Percentiles rank a stretch among this genome's conserved stretches.
Conservation (phyloP, 495 filamentous ascomycete species). For the Pseudomonodictys pantanalensis region DNA sequence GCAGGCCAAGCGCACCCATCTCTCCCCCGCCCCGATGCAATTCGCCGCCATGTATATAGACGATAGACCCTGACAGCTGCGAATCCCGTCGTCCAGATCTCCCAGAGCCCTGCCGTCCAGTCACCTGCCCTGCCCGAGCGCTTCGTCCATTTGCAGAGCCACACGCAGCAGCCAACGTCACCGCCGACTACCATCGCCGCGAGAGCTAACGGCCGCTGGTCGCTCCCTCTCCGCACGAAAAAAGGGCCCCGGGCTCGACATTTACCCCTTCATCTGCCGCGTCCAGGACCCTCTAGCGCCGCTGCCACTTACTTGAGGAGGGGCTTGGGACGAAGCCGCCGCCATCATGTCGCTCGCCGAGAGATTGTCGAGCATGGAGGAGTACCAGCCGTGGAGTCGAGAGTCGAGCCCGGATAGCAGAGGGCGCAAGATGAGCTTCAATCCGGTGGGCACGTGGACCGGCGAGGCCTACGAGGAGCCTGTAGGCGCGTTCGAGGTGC, state of each 20-base stretch:
- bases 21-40: constrained; percentile 17
- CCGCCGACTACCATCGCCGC: too few relatives aligned
- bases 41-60: constrained; percentile 24
- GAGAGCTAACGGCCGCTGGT: too few relatives aligned
- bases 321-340: background rate
- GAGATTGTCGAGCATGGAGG: constrained; percentile 34
- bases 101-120: background rate
- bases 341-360: constrained; percentile 33
- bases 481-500: constrained; percentile 48
- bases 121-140: too few relatives aligned
- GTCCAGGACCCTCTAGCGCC: too few relatives aligned
- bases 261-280: too few relatives aligned
- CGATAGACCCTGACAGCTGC: too few relatives aligned
- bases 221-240: too few relatives aligned
- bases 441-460: constrained; percentile 42
- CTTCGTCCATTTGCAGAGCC: too few relatives aligned
- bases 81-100: background rate
- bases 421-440: constrained; percentile 44
- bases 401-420: constrained; percentile 27
- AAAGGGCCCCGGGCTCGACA: too few relatives aligned
- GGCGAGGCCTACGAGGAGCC: constrained; percentile 36
- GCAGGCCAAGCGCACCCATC: constrained; percentile 6
- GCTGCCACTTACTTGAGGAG: background rate
- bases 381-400: constrained; percentile 36
- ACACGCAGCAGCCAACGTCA: too few relatives aligned